Conservation (phyloP, 192 early-diverging fungal genomes). For the Umbelopsis isabellina region DNA sequence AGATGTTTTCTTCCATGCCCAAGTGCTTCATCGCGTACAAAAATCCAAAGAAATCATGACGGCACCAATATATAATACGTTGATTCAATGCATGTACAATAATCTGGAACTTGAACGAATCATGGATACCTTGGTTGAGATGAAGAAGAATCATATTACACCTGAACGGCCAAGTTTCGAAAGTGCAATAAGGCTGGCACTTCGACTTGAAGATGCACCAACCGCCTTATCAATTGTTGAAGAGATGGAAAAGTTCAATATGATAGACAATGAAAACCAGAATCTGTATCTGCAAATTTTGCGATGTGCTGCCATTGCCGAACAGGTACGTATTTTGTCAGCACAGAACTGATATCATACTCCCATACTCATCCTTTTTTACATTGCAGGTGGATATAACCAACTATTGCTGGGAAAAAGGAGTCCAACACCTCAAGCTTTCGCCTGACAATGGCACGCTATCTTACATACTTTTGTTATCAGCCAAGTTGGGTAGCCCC, state of each 20-base stretch:
- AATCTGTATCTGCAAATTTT: slow-evolving; percentile 41
- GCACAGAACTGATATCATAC: not conserved
- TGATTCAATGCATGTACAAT: slow-evolving; percentile 44
- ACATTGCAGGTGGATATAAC: slow-evolving; percentile 41
- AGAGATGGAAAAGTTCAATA: slow-evolving; percentile 38
- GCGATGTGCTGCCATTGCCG: slow-evolving; percentile 40
- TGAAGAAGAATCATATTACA: slow-evolving; percentile 38
- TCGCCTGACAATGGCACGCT: slow-evolving; percentile 54
- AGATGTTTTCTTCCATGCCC: slow-evolving; percentile 22
- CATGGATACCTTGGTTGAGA: slow-evolving; percentile 47
- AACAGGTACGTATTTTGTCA: slow-evolving; percentile 37
- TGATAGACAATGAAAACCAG: slow-evolving; percentile 25
- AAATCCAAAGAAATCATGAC: not conserved
- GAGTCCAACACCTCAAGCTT: slow-evolving; percentile 31
- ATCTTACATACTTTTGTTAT: slow-evolving; percentile 43
- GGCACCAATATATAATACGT: slow-evolving; percentile 34
- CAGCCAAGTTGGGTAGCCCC: slow-evolving; percentile 42
- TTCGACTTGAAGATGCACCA: slow-evolving; percentile 33
- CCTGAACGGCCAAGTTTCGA: slow-evolving; percentile 35
- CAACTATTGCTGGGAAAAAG: slow-evolving; percentile 49
- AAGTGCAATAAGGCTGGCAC: slow-evolving; percentile 38
- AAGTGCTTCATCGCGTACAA: slow-evolving; percentile 21
- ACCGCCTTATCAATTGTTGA: slow-evolving; percentile 44
- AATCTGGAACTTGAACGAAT: slow-evolving; percentile 53
- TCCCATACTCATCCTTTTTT: not conserved